Base-by-base conservation (phyloP, 441 rosid genomes). In the Croton laevigatus region DNA sequence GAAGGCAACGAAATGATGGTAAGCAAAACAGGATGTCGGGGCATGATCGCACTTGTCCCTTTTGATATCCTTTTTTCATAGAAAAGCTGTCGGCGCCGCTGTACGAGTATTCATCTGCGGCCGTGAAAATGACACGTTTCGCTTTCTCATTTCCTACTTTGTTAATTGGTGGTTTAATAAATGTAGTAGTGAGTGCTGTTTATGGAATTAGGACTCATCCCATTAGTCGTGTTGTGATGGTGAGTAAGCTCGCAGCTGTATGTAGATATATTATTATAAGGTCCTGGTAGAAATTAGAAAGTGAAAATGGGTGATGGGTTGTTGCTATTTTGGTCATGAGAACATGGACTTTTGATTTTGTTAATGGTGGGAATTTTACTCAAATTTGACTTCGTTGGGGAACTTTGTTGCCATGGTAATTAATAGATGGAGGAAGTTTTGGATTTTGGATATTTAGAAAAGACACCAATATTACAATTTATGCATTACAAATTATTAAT, bases 71-170 rank as follows among this genome's bases (percentile, higher is more conserved):
- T 9, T 23, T 23, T 55, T 7, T 22, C 16, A 10, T 17, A 55
- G 7, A 55, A 55, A 55, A 55, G 60, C 60, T 55, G 60, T 55
- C 60, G 60, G 60, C 60, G 60, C 60, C 60, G 60, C 36, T 36
- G 60, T 55, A 55, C 23, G 16, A 53, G 23, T 19, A 19, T n/a
- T 20, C 11, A 1, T 54, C 27, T 22, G 27, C 58, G 9, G 27
- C 16, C 36, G 27, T 23, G 60, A 55, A 55, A 55, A 55, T 55
- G 60, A 55, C 60, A 22, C 37, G 60, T 12, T 55, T 55, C 60
- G 36, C 60, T 55, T 55, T 23, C 36, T 23, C 32, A 0, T 2
- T 52, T 19, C 44, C 22, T n/a, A n/a, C 23, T 52, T 17, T 6
- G 6, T n/a, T 5, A 19, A n/a, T 6, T 27, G 2, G 32, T 27